A percentile compares a stretch with the other conserved stretches of the same genome.
phyloP scores from a whole-genome alignment of 208 protist species.

The Crithidia expoeki region DNA sequence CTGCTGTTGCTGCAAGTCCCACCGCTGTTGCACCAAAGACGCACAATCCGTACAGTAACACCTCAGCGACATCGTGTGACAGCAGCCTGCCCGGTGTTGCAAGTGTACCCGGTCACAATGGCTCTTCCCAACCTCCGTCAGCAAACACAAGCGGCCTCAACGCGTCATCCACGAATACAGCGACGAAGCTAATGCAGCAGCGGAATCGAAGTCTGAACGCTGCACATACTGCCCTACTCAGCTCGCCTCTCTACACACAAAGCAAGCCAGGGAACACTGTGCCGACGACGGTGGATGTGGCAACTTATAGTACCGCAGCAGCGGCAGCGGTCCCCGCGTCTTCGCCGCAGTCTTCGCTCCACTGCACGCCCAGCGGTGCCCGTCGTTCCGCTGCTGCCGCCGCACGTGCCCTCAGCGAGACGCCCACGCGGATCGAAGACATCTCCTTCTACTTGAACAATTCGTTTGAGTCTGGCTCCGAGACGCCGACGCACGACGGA shows the following conservation, averaged over 20 bases:
- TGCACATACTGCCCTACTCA: background rate
- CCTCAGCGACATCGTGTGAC: background rate
- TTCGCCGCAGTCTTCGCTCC: constrained; percentile 15
- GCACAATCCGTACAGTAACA: background rate
- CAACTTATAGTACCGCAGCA: background rate
- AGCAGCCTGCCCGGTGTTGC: constrained; percentile 6
- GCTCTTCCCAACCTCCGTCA: background rate
- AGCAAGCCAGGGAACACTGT: background rate
- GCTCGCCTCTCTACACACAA: constrained; percentile 16
- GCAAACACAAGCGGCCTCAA: background rate
- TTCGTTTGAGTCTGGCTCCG: constrained; percentile 32
- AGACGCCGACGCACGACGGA: constrained; percentile 18
- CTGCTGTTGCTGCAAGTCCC: background rate
- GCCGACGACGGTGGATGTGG: background rate
- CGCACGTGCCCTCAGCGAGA: constrained; percentile 14
- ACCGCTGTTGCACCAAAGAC: background rate
- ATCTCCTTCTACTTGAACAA: constrained; percentile 35
- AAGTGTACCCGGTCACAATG: constrained; percentile 27
- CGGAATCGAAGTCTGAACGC: constrained; percentile 8
- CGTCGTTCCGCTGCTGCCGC: constrained; percentile 17
- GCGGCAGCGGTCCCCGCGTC: background rate
- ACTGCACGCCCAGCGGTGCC: constrained; percentile 30
- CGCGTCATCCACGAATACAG: background rate
- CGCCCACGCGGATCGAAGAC: constrained; percentile 27
- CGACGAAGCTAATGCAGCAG: constrained; percentile 14